phyloP scores from a whole-genome alignment of 768 basidiomycete species.

The Tylopilus rubrobrunneus region DNA sequence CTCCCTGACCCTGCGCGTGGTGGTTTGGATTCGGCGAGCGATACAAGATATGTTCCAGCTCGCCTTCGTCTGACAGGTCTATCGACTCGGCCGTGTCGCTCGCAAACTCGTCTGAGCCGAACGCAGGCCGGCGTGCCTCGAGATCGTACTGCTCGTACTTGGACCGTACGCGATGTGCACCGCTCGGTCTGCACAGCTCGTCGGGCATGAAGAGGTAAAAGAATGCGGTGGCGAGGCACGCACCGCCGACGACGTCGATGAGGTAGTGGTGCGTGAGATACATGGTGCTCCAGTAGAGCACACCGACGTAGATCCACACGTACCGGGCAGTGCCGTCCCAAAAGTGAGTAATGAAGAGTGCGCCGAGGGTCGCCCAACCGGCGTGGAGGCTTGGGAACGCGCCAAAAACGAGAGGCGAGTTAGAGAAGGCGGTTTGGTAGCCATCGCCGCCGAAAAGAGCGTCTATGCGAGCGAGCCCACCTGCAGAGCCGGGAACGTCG shows the following conservation, averaged over 20 bases:
- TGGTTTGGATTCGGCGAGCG: slow-evolving; percentile 52
- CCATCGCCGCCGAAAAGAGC: slow-evolving; percentile 70
- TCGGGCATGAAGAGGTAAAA: slow-evolving; percentile 90
- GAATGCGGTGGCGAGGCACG: slow-evolving; percentile 79
- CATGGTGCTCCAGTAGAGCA: slow-evolving; percentile 98
- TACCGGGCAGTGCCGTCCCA: slow-evolving; percentile 70
- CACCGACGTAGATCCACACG: slow-evolving; percentile 78
- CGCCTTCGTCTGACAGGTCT: slow-evolving; percentile 20
- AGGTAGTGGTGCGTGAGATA: slow-evolving; percentile 98
- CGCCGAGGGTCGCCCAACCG: slow-evolving; percentile 86
- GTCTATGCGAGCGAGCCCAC: slow-evolving; percentile 91
- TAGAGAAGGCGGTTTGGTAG: slow-evolving; percentile 79
- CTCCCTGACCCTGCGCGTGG: not conserved
- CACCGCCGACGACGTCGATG: slow-evolving; percentile 94
- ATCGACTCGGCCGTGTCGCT: slow-evolving; percentile 40
- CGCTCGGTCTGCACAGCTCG: slow-evolving; percentile 58
- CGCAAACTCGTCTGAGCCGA: slow-evolving; percentile 30
- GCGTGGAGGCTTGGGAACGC: slow-evolving; percentile 96
- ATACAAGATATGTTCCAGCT: slow-evolving; percentile 46
- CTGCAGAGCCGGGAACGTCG: slow-evolving; percentile 86
- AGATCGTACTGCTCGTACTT: slow-evolving; percentile 81
- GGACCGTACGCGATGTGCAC: slow-evolving; percentile 32
- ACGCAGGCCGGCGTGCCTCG: slow-evolving; percentile 41
- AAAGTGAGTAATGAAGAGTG: slow-evolving; percentile 91
- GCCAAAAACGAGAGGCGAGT: slow-evolving; percentile 92